Conservation (phyloP, 23 red algal genomes). For the Chondrus crispus region DNA sequence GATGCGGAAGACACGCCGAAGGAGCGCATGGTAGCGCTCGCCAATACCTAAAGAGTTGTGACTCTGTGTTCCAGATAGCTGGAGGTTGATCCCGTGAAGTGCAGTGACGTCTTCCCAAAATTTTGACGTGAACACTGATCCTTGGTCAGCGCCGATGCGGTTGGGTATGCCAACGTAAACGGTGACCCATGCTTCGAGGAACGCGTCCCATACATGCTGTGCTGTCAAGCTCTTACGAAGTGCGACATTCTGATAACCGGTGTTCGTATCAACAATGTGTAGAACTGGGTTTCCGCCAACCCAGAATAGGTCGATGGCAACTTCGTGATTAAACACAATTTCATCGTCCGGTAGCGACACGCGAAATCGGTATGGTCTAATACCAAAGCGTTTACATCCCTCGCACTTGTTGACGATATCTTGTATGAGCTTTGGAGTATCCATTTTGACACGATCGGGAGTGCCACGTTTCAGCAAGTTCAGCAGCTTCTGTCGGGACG, state of each 20-base stretch:
- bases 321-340: background rate
- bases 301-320: constrained; percentile 1
- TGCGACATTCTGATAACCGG: background rate
- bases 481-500: background rate
- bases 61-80: background rate
- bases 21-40: background rate
- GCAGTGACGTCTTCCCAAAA: background rate
- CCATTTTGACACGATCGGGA: background rate
- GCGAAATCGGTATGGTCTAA: background rate
- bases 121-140: background rate
- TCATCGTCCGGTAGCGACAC: background rate
- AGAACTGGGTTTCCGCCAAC: background rate
- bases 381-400: background rate
- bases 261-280: background rate
- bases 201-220: background rate
- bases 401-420: background rate
- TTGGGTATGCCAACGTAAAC: background rate
- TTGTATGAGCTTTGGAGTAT: background rate
- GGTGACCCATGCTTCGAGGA: background rate
- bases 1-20: background rate
- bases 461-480: background rate
- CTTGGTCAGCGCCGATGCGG: background rate
- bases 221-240: background rate
- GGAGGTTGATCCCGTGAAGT: background rate
- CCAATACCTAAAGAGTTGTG: constrained; percentile 5